Conservation (phyloP, 2,329 filamentous ascomycete genomes). For the Scedosporium minutisporum region DNA sequence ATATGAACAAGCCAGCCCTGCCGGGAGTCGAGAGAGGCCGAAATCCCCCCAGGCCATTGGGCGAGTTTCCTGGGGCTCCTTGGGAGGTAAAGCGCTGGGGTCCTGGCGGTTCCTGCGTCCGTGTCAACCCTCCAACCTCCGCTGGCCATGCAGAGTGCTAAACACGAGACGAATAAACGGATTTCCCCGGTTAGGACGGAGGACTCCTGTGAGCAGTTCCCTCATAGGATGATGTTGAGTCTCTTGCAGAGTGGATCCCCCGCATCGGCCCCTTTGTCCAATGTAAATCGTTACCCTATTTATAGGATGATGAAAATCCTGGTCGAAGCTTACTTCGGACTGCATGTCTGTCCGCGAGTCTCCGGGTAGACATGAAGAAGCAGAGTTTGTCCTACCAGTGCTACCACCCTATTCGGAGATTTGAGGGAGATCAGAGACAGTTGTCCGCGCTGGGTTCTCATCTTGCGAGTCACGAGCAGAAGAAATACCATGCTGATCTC, state of each 20-base stretch:
- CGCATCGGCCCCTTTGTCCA: too few relatives aligned
- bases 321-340: too few relatives aligned
- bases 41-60: neutral
- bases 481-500: neutral
- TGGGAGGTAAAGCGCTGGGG: too few relatives aligned
- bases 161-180: too few relatives aligned
- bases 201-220: too few relatives aligned
- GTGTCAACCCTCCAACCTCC: neutral
- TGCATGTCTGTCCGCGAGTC: too few relatives aligned
- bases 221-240: too few relatives aligned
- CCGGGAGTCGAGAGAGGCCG: neutral
- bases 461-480: neutral
- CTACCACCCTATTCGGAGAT: neutral
- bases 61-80: neutral
- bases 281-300: too few relatives aligned
- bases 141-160: neutral
- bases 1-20: neutral
- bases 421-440: neutral
- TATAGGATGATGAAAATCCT: too few relatives aligned
- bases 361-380: neutral
- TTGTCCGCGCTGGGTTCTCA: neutral
- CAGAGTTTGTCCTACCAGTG: neutral
- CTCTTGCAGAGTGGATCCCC: too few relatives aligned
- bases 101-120: neutral
- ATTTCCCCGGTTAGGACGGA: too few relatives aligned